Evolutionary conservation across 192 early-diverging fungal genomes (phyloP).

Genomic region (Gorgonomyces haynaldii): DNA sequence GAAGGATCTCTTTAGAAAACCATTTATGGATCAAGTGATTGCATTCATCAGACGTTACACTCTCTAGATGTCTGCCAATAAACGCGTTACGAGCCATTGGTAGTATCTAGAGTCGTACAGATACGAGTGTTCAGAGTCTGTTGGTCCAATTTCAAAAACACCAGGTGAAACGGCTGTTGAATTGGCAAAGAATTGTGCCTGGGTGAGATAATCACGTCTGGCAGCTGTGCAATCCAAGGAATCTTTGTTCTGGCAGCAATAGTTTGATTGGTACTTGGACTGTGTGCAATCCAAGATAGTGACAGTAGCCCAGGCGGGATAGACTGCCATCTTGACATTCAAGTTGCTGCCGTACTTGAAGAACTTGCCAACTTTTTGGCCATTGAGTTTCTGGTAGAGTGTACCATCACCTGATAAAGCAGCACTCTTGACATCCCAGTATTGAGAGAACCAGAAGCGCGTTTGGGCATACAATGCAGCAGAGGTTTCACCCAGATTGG

Average conservation of each 20-base stretch:
- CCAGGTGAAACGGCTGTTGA: neutral
- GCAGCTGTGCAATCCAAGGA: neutral
- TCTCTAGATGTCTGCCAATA: too few species aligned
- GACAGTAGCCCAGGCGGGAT: neutral
- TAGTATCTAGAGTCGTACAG: neutral
- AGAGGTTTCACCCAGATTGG: neutral
- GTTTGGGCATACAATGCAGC: neutral
- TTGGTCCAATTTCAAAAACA: neutral
- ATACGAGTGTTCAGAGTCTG: neutral
- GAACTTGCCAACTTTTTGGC: neutral
- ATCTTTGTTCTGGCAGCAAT: neutral
- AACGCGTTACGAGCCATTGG: neutral
- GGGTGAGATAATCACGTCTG: neutral
- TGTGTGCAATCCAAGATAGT: neutral
- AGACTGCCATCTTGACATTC: neutral
- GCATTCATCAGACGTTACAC: too few species aligned
- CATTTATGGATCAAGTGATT: too few species aligned
- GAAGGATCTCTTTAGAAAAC: too few species aligned
- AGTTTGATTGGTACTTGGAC: neutral
- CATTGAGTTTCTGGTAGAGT: neutral
- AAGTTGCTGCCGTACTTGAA: neutral
- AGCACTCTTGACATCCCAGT: neutral
- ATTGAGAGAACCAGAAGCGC: neutral
- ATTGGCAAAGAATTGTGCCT: neutral
- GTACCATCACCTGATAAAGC: neutral